Evolutionary conservation across 2,329 filamentous ascomycete species (phyloP).

Genomic region (Cladosporium sp.): DNA sequence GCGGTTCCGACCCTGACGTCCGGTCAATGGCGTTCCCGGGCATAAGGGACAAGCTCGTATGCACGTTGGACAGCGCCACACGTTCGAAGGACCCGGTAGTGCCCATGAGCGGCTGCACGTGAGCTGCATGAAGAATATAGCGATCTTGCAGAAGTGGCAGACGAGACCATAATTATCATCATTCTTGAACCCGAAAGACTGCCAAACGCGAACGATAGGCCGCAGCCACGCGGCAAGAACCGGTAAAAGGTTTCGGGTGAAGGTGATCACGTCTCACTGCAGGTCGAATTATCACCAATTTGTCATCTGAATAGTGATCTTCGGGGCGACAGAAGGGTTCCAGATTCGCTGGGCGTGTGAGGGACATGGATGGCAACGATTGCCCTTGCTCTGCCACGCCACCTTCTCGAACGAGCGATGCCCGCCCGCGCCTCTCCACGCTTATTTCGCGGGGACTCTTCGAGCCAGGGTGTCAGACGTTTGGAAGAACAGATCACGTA

Average conservation of each 20-base stretch:
- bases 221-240: neutral
- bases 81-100: neutral
- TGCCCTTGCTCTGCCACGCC: neutral
- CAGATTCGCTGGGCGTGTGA: neutral
- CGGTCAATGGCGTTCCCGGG: neutral
- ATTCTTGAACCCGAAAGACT: neutral
- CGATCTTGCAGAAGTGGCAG: neutral
- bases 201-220: neutral
- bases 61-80: neutral
- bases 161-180: no score
- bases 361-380: neutral
- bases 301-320: constrained; percentile 1
- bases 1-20: neutral
- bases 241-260: neutral
- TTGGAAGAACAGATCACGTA: neutral
- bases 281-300: neutral
- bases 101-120: neutral
- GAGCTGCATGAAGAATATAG: neutral
- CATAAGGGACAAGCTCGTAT: neutral
- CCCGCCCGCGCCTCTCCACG: neutral
- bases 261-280: no score
- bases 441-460: neutral
- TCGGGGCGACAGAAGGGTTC: neutral
- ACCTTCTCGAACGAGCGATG: neutral
- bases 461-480: neutral